Evolutionary conservation across 2,329 filamentous ascomycete genomes (phyloP).

Genomic region (Penicillium palitans): DNA sequence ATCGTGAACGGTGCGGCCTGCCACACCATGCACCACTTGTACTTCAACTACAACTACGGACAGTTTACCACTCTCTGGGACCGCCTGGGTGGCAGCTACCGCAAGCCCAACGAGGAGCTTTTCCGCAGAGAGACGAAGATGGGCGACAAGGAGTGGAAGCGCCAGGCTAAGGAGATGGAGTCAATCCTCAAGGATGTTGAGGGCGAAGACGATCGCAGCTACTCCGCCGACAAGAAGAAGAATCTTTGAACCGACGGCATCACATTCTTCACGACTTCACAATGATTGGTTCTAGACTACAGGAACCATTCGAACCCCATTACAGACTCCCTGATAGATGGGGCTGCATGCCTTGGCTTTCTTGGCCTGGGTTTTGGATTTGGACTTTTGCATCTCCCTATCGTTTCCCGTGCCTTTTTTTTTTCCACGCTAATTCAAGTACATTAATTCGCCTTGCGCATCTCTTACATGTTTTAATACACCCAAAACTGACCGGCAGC

Average conservation of each 20-base stretch:
- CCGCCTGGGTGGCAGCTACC: constrained; percentile 81
- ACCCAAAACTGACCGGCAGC: constrained; percentile 1
- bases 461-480: constrained; percentile 21
- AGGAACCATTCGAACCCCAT: neutral
- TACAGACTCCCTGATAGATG: neutral
- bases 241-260: constrained; percentile 29
- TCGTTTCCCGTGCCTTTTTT: neutral
- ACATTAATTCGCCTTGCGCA: constrained; percentile 20
- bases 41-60: constrained; percentile 90
- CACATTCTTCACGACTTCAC: constrained; percentile 5
- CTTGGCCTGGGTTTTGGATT: neutral
- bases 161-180: constrained; percentile 75
- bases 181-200: constrained; percentile 72
- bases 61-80: constrained; percentile 95
- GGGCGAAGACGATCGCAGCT: constrained; percentile 53
- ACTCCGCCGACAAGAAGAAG: constrained; percentile 39
- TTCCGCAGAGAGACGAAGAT: constrained; percentile 85
- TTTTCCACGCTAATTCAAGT: constrained; percentile 9
- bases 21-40: constrained; percentile 87
- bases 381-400: neutral
- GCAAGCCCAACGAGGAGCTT: constrained; percentile 79
- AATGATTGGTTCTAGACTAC: constrained; percentile 5
- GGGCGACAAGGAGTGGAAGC: constrained; percentile 75
- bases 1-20: constrained; percentile 95
- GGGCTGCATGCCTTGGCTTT: neutral